Conservation (phyloP, 2,329 filamentous ascomycete species). For the Intubia oerlemansii region DNA sequence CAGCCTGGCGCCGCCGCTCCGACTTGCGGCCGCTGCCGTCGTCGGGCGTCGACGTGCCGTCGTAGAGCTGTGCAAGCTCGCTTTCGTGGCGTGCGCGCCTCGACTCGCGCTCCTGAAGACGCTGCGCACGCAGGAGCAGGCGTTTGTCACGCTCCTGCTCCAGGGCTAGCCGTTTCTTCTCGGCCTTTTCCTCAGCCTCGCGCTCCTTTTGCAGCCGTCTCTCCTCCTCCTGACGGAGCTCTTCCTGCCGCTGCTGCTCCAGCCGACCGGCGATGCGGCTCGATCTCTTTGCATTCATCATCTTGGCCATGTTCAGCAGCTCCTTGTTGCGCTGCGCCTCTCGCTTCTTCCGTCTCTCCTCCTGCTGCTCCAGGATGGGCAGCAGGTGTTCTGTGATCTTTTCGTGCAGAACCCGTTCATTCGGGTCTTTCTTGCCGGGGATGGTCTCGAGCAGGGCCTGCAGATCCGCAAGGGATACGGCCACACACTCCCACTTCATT, state of each 20-base stretch:
- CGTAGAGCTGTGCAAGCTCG: conserved; percentile 58
- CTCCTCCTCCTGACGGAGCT: conserved; percentile 47
- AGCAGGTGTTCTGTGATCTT: conserved; percentile 59
- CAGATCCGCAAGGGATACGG: conserved; percentile 62
- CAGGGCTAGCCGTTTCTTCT: conserved; percentile 35
- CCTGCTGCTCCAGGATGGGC: conserved; percentile 63
- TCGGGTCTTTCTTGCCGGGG: conserved; percentile 55
- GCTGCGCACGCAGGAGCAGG: conserved; percentile 65
- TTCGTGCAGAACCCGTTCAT: conserved; percentile 59
- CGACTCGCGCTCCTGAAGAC: conserved; percentile 66
- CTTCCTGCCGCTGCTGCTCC: conserved; percentile 57
- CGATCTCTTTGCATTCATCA: conserved; percentile 87
- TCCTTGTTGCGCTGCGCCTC: conserved; percentile 52
- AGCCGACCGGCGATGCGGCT: conserved; percentile 67
- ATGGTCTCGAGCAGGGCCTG: conserved; percentile 48
- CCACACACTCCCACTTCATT: conserved; percentile 80
- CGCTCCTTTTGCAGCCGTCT: conserved; percentile 41
- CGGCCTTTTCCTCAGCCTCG: conserved; percentile 36
- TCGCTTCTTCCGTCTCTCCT: conserved; percentile 52
- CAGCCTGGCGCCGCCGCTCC: conserved; percentile 58
- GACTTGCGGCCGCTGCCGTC: conserved; percentile 42
- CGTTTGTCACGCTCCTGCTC: conserved; percentile 60
- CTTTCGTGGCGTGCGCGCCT: conserved; percentile 71
- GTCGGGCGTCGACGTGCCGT: conserved; percentile 43
- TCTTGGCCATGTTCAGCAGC: conserved; percentile 57